phyloP scores from a whole-genome alignment of 441 rosid genomes.

The Geranium incanum region DNA sequence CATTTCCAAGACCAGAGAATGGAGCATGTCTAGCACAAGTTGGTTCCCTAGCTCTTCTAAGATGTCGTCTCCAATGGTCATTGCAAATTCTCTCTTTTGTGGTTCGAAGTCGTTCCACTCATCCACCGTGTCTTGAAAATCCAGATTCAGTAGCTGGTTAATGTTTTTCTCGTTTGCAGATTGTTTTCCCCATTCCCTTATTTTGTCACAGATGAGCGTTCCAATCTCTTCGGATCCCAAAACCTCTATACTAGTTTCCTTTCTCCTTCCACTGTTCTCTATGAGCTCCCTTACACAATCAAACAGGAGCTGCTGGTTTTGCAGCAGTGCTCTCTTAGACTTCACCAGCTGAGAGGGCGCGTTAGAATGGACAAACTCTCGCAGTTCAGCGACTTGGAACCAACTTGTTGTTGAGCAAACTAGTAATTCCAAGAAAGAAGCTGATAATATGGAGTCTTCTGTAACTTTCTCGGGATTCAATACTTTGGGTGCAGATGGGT shows the following conservation, averaged over 20 bases:
- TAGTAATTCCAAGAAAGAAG: slow-evolving; percentile 30
- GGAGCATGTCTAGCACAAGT: slow-evolving; percentile 27
- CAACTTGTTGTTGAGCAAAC: slow-evolving; percentile 17
- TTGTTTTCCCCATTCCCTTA: slow-evolving; percentile 23
- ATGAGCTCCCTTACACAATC: slow-evolving; percentile 29
- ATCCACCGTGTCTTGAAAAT: slow-evolving; percentile 24
- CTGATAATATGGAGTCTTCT: slow-evolving; percentile 32
- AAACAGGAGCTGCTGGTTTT: slow-evolving; percentile 40
- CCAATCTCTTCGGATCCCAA: slow-evolving; percentile 17
- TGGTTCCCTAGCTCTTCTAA: slow-evolving; percentile 31
- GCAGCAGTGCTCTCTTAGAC: slow-evolving; percentile 31
- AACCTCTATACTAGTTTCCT: neutral
- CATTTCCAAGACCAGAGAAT: neutral
- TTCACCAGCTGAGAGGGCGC: slow-evolving; percentile 7
- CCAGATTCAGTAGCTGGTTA: slow-evolving; percentile 20
- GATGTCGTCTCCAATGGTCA: slow-evolving; percentile 36
- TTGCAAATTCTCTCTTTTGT: slow-evolving; percentile 25
- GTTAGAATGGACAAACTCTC: slow-evolving; percentile 15
- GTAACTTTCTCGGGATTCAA: slow-evolving; percentile 21
- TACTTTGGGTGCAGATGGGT: slow-evolving; percentile 13
- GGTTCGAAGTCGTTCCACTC: slow-evolving; percentile 30
- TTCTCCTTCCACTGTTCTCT: slow-evolving; percentile 10
- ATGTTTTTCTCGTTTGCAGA: slow-evolving; percentile 24
- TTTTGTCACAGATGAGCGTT: slow-evolving; percentile 22
- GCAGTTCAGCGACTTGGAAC: neutral